Conservation (phyloP, 345 rosid genomes). For the Garcia nutans region DNA sequence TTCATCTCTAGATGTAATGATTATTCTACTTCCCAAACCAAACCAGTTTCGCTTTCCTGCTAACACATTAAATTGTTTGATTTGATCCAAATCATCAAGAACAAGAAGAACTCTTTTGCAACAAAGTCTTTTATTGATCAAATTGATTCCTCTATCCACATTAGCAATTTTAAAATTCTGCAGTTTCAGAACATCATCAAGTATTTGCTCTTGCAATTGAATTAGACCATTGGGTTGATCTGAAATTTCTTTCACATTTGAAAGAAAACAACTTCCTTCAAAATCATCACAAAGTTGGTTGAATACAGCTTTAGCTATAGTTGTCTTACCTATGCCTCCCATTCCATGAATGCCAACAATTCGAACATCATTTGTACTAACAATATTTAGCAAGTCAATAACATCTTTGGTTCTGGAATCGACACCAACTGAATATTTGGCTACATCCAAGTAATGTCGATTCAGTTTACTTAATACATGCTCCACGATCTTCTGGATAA, state of each 20-base stretch:
- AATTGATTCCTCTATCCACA: background rate
- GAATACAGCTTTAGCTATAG: slow-evolving; percentile 7
- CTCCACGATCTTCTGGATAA: background rate
- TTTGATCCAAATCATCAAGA: slow-evolving; percentile 13
- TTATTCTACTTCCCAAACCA: slow-evolving; percentile 6
- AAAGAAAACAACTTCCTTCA: slow-evolving; percentile 1
- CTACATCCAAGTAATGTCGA: background rate
- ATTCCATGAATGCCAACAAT: slow-evolving; percentile 8
- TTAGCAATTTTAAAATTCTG: background rate
- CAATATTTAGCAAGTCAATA: background rate
- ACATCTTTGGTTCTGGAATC: background rate
- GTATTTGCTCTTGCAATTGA: slow-evolving; percentile 1
- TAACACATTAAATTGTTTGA: slow-evolving; percentile 2
- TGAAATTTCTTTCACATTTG: background rate
- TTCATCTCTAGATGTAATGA: slow-evolving; percentile 8
- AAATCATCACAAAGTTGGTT: background rate
- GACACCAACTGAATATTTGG: background rate
- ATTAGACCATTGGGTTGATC: background rate
- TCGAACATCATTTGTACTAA: background rate
- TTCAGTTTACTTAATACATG: background rate
- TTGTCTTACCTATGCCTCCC: slow-evolving; percentile 11
- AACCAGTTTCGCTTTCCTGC: background rate
- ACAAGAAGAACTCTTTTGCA: slow-evolving; percentile 14
- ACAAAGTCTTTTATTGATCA: background rate
- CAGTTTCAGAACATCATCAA: background rate